Evolutionary conservation across 208 protist species (phyloP), one percentile per base, ranked within the genome.

Genomic region (Acanthamoeba pearcei): DNA sequence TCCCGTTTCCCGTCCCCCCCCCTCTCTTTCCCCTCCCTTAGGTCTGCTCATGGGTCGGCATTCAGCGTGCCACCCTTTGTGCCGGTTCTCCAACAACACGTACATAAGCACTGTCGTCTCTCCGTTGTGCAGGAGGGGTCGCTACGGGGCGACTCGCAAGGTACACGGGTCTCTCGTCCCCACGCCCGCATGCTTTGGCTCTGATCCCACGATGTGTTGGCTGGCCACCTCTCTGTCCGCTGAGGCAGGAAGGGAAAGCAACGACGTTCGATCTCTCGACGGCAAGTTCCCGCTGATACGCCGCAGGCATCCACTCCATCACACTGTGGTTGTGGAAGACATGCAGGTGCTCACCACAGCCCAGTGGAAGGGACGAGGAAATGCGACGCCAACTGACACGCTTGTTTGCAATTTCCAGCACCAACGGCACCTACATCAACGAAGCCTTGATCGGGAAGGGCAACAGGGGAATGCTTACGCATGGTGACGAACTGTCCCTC

Each of bases 401-500:
- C 15, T 9, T 12, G 8, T 29, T 29, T 22, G 27, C 15, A 93
- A 64, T 46, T 62, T 38, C 15, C 57, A 93, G 38, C 38, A 42
- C 38, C 38, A 42, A 42, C 38, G 38, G 38, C 38, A 42, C 38
- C 38, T 42, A 93, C 66, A 35, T 93, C 66, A 93, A 93, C 68
- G 89, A 64, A 24, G 57, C 35, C 24, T 5, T 32, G 6, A 46
- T 93, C 35, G 66, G 66, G 12, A 93, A 93, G n/a, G 64, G 42
- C 10, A 60, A 93, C 9, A 51, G 42, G 49, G 0, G 22, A 0
- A 32, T 0, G 89, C 49, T 93, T 0, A 4, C 6, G 38, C 64
- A 76, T 2, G 89, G 89, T 6, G 64, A 93, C 5, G 46, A 74
- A n/a, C 9, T 93, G 32, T 93, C 89, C 27, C 89, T 93, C 66